Conservation (phyloP, 2,329 filamentous ascomycete genomes). For the Alternaria atra region DNA sequence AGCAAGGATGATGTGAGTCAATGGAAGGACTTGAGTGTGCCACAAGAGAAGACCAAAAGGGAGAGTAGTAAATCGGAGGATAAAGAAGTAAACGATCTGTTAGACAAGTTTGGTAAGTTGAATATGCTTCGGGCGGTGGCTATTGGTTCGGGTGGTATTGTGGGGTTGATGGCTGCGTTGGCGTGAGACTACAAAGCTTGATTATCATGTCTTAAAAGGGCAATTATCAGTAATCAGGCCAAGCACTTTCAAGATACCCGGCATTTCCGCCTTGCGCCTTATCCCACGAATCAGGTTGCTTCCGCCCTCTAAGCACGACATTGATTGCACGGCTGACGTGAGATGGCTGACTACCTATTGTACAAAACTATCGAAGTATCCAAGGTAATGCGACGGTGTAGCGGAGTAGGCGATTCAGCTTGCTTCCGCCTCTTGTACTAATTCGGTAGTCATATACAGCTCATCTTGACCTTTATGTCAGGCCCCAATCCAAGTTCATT, state of each 20-base stretch:
- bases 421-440: not conserved
- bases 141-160: conserved; percentile 37
- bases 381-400: not conserved
- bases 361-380: not conserved
- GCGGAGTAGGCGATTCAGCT: not conserved
- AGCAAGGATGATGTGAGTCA: conserved; percentile 36
- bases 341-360: not conserved
- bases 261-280: not conserved
- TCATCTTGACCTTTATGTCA: not conserved
- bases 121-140: conserved; percentile 35
- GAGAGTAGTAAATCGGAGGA: conserved; percentile 27
- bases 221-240: not conserved
- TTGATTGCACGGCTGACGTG: conserved; percentile 1
- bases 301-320: not conserved
- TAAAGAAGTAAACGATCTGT: conserved; percentile 25
- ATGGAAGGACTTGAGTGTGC: conserved; percentile 38
- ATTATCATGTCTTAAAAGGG: not conserved
- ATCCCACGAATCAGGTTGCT: not conserved
- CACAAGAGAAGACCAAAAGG: conserved; percentile 27
- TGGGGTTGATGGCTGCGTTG: conserved; percentile 33
- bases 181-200: conserved; percentile 1
- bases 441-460: not conserved
- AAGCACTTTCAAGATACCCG: not conserved
- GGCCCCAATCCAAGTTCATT: not conserved
- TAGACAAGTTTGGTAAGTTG: conserved; percentile 33